A percentile compares a stretch with the other conserved stretches of the same genome.
These are phyloP conservation scores for Boletus mariae DNA, from an alignment of 1,284 basidiomycete genomes.

Conservation along the genomic window DNA sequence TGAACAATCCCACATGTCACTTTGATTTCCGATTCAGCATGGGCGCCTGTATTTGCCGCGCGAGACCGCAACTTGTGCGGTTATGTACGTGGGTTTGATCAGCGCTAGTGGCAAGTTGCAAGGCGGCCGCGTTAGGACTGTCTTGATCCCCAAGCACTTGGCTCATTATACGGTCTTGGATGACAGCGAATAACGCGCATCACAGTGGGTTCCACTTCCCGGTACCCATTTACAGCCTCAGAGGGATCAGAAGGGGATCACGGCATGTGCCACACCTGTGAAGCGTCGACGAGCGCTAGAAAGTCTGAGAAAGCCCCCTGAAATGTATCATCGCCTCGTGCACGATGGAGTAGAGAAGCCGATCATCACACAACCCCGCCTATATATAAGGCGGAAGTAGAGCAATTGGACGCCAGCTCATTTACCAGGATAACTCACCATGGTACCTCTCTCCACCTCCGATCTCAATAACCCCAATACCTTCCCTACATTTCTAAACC, in stretches of 20 bases:
- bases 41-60: not conserved
- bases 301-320: not conserved
- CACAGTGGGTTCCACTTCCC: not conserved
- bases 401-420: not conserved
- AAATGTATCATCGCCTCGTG: not conserved
- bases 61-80: not conserved
- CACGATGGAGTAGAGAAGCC: not conserved
- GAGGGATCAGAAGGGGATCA: conserved; percentile 5
- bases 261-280: conserved; percentile 8
- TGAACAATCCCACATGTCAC: not conserved
- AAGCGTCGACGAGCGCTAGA: conserved; percentile 4
- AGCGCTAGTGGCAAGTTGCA: not conserved
- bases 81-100: not conserved
- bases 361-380: not conserved
- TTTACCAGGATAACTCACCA: conserved; percentile 4
- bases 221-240: not conserved
- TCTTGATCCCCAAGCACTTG: not conserved
- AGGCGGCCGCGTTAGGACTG: not conserved
- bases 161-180: not conserved
- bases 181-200: not conserved
- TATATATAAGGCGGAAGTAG: conserved; percentile 17
- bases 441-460: conserved; percentile 22
- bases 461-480: conserved; percentile 26
- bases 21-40: not conserved
- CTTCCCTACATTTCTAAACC: conserved; percentile 24